phyloP scores from a whole-genome alignment of 768 basidiomycete genomes.

The Suillus lakei region DNA sequence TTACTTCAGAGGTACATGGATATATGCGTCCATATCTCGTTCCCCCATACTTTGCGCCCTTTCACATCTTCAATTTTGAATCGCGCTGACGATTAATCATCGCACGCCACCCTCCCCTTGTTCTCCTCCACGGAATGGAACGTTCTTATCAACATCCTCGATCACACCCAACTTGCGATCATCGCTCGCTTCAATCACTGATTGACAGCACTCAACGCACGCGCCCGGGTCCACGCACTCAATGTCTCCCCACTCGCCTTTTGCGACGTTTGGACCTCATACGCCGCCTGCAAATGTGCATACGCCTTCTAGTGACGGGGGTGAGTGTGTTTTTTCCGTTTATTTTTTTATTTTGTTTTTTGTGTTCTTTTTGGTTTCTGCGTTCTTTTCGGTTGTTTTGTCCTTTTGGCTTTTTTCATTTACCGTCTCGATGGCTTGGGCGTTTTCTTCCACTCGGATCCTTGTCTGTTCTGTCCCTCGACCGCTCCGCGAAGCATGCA shows the following conservation, averaged over 20 bases:
- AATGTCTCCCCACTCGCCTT: constrained; percentile 23
- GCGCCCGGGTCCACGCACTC: constrained; percentile 3
- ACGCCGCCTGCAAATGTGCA: constrained; percentile 29
- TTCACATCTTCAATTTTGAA: background rate
- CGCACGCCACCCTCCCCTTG: background rate
- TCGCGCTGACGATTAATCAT: background rate
- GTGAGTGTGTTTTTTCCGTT: constrained; percentile 23
- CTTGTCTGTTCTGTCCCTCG: background rate
- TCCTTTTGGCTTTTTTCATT: no score
- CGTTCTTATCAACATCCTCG: background rate
- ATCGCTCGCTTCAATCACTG: background rate
- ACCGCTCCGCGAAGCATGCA: background rate
- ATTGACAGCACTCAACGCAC: constrained; percentile 21
- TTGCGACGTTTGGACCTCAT: constrained; percentile 16
- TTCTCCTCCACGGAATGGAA: constrained; percentile 2
- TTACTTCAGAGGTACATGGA: background rate
- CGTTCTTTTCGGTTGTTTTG: no score
- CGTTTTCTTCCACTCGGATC: background rate
- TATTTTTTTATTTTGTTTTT: background rate
- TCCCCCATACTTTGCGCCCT: background rate
- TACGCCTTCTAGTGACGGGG: constrained; percentile 31
- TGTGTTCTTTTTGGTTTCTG: background rate
- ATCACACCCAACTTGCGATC: background rate
- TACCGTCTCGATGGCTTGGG: background rate
- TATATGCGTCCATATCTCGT: background rate